Evolutionary conservation across 495 filamentous ascomycete genomes (phyloP), one percentile per base, ranked within the genome.

Genomic region (Talaromyces adpressus): DNA sequence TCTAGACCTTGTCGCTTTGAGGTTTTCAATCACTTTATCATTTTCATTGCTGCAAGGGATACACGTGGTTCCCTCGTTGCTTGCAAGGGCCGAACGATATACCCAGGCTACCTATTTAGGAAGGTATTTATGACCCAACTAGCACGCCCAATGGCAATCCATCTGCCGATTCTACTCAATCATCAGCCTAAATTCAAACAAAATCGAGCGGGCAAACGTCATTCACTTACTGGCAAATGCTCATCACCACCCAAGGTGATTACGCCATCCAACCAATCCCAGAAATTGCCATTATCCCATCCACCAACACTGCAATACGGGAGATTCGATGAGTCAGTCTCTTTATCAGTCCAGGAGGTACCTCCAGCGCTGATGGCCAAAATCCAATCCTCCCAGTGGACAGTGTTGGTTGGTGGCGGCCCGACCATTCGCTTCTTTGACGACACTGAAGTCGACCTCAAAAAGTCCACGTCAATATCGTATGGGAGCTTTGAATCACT

Each of bases 231-330:
- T 39, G 59, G 59, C n/a, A 45, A 18, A 25, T 45, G 18, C n/a
- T 49, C 59, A 61, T 61, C 36, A 25, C 20, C 20, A 22, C 57
- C 57, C 1, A 59, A 7, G n/a, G 57, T 14, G 22, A 45, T 6
- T 22, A 59, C 30, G 16, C 29, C 16, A 59, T 59, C 57, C 30
- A 59, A 25, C 30, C 30, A 59, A 14, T 49, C 18, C 59, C 59
- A 61, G 36, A 61, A 61, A 27, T 61, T 49, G 12, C 39, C 59
- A 61, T 61, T 61, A 9, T 61, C 59, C 59, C 59, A 61, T 29
- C 36, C 36, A 14, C 59, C 36, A 25, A 61, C 59, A 8, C 45
- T 61, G 20, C 59, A 61, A 39, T 61, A 61, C 22, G 59, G 59
- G 0, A 61, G 22, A 25, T 14, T 61, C 1, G 22, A 34, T 1